phyloP scores from a whole-genome alignment of 768 basidiomycete genomes.

The Mycena rebaudengoi region DNA sequence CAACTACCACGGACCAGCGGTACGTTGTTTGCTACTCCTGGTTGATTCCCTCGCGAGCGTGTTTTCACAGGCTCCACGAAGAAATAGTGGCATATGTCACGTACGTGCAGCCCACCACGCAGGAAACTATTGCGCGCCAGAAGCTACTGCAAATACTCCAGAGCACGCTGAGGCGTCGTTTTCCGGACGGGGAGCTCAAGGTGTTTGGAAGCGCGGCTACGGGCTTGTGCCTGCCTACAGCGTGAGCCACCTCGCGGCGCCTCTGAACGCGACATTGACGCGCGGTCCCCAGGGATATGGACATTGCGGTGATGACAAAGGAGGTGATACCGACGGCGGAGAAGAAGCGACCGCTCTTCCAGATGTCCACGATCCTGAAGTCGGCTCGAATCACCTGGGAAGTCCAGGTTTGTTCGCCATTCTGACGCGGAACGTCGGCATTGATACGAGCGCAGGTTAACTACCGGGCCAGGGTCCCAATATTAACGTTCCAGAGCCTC shows the following conservation, averaged over 20 bases:
- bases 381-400: slow-evolving; percentile 51
- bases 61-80: slow-evolving; percentile 60
- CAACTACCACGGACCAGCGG: slow-evolving; percentile 14
- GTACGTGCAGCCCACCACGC: slow-evolving; percentile 61
- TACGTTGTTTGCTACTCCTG: neutral
- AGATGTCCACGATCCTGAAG: slow-evolving; percentile 57
- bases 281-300: slow-evolving; percentile 62
- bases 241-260: slow-evolving; percentile 4
- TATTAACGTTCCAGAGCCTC: slow-evolving; percentile 64
- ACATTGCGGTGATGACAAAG: slow-evolving; percentile 57
- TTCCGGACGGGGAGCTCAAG: slow-evolving; percentile 54
- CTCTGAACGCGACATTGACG: neutral
- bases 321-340: slow-evolving; percentile 37
- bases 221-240: slow-evolving; percentile 56
- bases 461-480: slow-evolving; percentile 58
- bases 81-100: slow-evolving; percentile 67
- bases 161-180: slow-evolving; percentile 52
- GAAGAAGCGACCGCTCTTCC: slow-evolving; percentile 53
- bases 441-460: too few relatives aligned
- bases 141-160: slow-evolving; percentile 56
- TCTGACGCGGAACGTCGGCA: too few relatives aligned
- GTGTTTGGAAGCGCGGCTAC: slow-evolving; percentile 72
- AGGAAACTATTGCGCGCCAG: slow-evolving; percentile 58
- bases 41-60: neutral
- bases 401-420: too few relatives aligned